Conservation (phyloP, 306 rosid species). For the Vigna nakashimae region DNA sequence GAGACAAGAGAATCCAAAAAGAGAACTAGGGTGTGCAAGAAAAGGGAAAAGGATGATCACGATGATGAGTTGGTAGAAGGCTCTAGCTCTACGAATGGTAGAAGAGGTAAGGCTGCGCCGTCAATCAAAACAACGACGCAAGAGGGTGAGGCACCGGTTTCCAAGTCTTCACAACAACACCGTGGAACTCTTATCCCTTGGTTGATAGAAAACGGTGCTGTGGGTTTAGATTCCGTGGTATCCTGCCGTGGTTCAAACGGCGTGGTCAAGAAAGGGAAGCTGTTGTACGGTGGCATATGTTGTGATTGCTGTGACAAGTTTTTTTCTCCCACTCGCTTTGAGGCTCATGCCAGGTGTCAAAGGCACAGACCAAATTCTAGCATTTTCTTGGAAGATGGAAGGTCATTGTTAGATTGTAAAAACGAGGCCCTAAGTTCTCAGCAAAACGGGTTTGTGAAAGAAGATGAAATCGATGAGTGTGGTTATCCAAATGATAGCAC, state of each 20-base stretch:
- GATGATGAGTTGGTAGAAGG: not conserved
- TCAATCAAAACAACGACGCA: not conserved
- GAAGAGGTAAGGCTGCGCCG: not conserved
- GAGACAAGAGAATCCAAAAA: not conserved
- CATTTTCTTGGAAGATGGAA: conserved; percentile 67
- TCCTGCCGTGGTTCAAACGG: conserved; percentile 30
- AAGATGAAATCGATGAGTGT: not conserved
- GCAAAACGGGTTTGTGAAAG: not conserved
- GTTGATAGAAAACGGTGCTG: conserved; percentile 49
- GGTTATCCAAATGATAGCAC: conserved; percentile 39
- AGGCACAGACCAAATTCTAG: conserved; percentile 64
- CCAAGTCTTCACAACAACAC: not conserved
- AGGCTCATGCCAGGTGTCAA: conserved; percentile 66
- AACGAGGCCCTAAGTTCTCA: conserved; percentile 9
- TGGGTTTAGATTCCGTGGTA: conserved; percentile 42
- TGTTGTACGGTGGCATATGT: conserved; percentile 52
- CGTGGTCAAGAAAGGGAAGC: conserved; percentile 47
- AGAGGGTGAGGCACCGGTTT: not conserved
- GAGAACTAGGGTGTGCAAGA: not conserved
- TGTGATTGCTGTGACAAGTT: conserved; percentile 64
- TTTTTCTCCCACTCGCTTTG: conserved; percentile 56
- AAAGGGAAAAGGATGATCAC: not conserved
- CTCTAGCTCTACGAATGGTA: not conserved
- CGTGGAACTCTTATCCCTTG: conserved; percentile 41
- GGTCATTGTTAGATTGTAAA: conserved; percentile 60